phyloP scores from a whole-genome alignment of 305 asterid genomes.

The Plantago lanceolata region DNA sequence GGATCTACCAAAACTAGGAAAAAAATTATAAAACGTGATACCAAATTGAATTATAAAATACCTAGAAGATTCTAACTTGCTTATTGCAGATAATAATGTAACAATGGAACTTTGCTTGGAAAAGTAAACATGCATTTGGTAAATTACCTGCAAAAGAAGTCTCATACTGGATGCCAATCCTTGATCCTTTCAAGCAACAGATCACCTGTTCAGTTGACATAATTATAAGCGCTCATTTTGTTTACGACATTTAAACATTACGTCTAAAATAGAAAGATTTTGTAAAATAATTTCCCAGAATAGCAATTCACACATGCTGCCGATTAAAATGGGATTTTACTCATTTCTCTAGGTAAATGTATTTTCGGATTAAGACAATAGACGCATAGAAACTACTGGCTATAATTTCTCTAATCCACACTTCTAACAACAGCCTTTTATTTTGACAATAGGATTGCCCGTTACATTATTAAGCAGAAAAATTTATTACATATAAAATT shows the following conservation, averaged over 20 bases:
- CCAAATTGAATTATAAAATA: background rate
- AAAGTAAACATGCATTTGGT: conserved; percentile 9
- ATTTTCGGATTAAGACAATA: background rate
- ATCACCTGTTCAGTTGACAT: conserved; percentile 55
- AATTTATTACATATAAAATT: background rate
- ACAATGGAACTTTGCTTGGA: background rate
- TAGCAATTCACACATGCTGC: conserved; percentile 1
- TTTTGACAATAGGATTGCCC: conserved; percentile 2
- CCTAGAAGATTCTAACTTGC: background rate
- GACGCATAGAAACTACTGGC: conserved; percentile 8
- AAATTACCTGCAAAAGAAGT: conserved; percentile 85
- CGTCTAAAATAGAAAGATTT: conserved; percentile 2
- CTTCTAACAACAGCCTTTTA: background rate
- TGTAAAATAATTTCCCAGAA: background rate
- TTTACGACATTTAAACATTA: background rate
- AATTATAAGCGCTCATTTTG: conserved; percentile 17
- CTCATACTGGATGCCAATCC: conserved; percentile 89
- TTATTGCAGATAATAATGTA: background rate
- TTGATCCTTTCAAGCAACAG: conserved; percentile 88
- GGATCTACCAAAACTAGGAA: background rate
- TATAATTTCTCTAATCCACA: conserved; percentile 7
- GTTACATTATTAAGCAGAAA: background rate
- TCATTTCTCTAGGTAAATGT: background rate
- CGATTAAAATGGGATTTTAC: no score
- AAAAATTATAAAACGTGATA: background rate